These are phyloP conservation scores for Ogataea nonfermentans DNA, from an alignment of 805 yeast genomes.

Conservation along the genomic window DNA sequence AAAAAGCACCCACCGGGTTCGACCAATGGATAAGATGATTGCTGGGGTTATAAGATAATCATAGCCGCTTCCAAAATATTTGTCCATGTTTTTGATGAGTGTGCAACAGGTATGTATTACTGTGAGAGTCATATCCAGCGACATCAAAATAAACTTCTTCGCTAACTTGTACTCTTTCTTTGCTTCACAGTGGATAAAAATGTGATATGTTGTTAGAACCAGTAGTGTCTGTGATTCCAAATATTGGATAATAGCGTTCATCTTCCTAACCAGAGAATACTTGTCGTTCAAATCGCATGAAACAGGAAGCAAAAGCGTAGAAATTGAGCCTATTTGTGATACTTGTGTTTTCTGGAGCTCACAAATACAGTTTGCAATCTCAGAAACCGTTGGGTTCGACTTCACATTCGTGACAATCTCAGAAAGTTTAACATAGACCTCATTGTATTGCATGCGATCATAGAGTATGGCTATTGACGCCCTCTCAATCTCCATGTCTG, in stretches of 20 bases:
- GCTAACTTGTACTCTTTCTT: constrained; percentile 30
- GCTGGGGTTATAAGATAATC: constrained; percentile 42
- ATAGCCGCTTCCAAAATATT: constrained; percentile 42
- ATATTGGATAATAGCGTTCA: constrained; percentile 17
- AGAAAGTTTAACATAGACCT: constrained; percentile 32
- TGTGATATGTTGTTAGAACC: constrained; percentile 35
- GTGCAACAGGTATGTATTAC: constrained; percentile 35
- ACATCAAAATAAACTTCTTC: constrained; percentile 36
- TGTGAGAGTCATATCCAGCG: constrained; percentile 30
- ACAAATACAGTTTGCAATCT: constrained; percentile 32
- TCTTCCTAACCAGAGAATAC: constrained; percentile 24
- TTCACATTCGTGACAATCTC: constrained; percentile 34
- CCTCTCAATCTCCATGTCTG: constrained; percentile 39
- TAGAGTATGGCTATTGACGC: constrained; percentile 33
- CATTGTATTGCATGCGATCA: constrained; percentile 32
- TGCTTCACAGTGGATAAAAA: constrained; percentile 40
- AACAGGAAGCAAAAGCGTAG: constrained; percentile 17
- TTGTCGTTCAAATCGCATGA: constrained; percentile 7
- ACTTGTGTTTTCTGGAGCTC: constrained; percentile 36
- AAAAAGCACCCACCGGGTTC: constrained; percentile 10
- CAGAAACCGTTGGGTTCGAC: constrained; percentile 34
- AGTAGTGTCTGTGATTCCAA: constrained; percentile 14
- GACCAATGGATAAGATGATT: constrained; percentile 8
- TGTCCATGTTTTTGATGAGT: constrained; percentile 32
- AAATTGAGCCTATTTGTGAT: constrained; percentile 2